A percentile compares a stretch with the other conserved stretches of the same genome.
These are phyloP conservation scores for Aspergillus eucalypticola DNA, from an alignment of 2,329 filamentous ascomycete species.

Conservation along the genomic window DNA sequence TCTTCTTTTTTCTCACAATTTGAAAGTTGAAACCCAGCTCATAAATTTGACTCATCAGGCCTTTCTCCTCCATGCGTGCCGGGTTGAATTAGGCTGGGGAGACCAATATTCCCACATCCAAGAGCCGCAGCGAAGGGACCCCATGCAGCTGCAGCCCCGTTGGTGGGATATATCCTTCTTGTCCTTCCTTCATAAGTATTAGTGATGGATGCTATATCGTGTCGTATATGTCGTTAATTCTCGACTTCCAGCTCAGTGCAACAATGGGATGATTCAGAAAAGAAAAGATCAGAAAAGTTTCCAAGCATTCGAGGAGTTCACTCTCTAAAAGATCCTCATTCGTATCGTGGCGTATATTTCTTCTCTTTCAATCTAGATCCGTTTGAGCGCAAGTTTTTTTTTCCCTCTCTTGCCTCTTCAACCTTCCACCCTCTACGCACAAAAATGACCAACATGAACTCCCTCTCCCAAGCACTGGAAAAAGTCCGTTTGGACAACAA, in stretches of 20 bases:
- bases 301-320: slow-evolving; percentile 1
- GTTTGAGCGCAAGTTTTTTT: slow-evolving; percentile 14
- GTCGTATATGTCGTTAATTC: slow-evolving; percentile 17
- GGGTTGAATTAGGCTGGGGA: slow-evolving; percentile 60
- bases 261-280: slow-evolving; percentile 28
- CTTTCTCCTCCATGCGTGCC: slow-evolving; percentile 48
- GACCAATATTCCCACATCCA: slow-evolving; percentile 49
- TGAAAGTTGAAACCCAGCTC: slow-evolving; percentile 60
- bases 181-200: slow-evolving; percentile 12
- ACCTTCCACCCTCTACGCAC: not conserved
- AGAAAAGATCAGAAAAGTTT: slow-evolving; percentile 3
- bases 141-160: slow-evolving; percentile 52
- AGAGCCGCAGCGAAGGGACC: slow-evolving; percentile 51
- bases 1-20: slow-evolving; percentile 42
- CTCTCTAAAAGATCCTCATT: slow-evolving; percentile 3
- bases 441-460: slow-evolving; percentile 14
- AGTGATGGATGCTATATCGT: slow-evolving; percentile 13
- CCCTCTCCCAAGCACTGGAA: slow-evolving; percentile 25
- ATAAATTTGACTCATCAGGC: slow-evolving; percentile 61
- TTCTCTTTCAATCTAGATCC: slow-evolving; percentile 1
- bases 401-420: slow-evolving; percentile 7
- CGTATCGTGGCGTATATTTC: slow-evolving; percentile 22
- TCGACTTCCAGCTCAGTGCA: slow-evolving; percentile 21
- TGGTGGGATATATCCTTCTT: slow-evolving; percentile 46
- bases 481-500: slow-evolving; percentile 27